Percentiles rank a stretch among this genome's conserved stretches.
Evolutionary conservation across 305 asterid genomes (phyloP).

Genomic region (Fraxinus platypoda): DNA sequence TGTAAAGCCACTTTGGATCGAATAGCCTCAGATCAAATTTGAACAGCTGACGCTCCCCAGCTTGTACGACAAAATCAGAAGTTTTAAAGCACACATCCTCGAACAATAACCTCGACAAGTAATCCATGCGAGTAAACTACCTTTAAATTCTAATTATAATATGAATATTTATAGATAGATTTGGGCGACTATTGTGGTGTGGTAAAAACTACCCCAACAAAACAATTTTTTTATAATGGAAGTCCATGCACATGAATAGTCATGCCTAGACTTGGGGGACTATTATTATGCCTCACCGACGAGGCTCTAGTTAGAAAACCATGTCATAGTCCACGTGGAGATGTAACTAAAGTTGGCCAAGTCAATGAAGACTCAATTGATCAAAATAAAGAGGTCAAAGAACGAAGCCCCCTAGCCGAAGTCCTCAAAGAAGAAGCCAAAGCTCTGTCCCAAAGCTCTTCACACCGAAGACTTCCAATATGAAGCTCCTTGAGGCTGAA

Average conservation of each 20-base stretch:
- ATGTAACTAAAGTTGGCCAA: neutral
- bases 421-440: neutral
- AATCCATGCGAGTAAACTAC: neutral
- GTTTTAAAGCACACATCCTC: neutral
- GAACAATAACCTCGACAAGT: neutral
- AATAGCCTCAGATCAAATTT: neutral
- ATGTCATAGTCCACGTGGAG: neutral
- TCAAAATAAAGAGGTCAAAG: neutral
- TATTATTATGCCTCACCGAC: too few relatives aligned
- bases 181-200: neutral
- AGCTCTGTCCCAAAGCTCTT: neutral
- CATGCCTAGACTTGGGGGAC: neutral
- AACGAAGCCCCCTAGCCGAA: neutral
- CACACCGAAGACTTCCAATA: neutral
- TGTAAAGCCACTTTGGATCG: neutral
- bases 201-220: neutral
- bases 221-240: neutral
- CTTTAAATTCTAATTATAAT: neutral
- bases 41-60: neutral
- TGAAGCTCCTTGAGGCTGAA: neutral
- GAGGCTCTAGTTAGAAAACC: neutral
- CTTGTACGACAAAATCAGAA: neutral
- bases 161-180: neutral
- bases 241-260: neutral
- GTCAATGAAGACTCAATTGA: neutral